phyloP scores from a whole-genome alignment of 148 eudicot species.

The Chenopodium berlandieri region DNA sequence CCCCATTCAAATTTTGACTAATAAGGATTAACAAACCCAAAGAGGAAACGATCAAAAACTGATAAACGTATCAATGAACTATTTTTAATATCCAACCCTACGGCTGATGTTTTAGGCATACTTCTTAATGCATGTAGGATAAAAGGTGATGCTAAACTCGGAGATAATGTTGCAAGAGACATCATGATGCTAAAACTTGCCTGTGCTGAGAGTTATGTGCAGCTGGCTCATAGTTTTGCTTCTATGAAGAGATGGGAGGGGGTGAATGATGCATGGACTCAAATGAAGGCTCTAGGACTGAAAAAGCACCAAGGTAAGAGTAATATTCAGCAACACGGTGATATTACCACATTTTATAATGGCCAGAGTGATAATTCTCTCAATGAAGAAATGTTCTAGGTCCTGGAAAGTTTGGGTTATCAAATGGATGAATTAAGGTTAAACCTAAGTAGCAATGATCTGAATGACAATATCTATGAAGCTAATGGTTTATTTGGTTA shows the following conservation, averaged over 20 bases:
- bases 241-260: conserved; percentile 75
- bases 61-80: no score
- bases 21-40: no score
- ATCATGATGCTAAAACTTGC: conserved; percentile 43
- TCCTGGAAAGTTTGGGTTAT: conserved; percentile 46
- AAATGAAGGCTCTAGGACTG: conserved; percentile 80
- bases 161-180: conserved; percentile 49
- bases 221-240: conserved; percentile 73
- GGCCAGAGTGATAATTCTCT: conserved; percentile 63
- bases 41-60: no score
- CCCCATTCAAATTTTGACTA: no score
- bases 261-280: conserved; percentile 66
- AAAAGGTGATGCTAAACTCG: conserved; percentile 52
- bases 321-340: conserved; percentile 61
- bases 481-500: conserved; percentile 1
- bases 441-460: conserved; percentile 15
- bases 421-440: conserved; percentile 42
- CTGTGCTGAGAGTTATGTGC: conserved; percentile 72
- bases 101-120: conserved; percentile 70
- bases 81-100: conserved; percentile 49
- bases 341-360: conserved; percentile 59
- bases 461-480: neutral
- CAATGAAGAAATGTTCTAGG: conserved; percentile 42
- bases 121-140: conserved; percentile 76
- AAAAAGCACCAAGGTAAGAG: conserved; percentile 88